Percentiles rank a stretch among this genome's conserved stretches.
Evolutionary conservation across 108 stramenopile genomes (phyloP).

Genomic region (Cyclotella atomus): DNA sequence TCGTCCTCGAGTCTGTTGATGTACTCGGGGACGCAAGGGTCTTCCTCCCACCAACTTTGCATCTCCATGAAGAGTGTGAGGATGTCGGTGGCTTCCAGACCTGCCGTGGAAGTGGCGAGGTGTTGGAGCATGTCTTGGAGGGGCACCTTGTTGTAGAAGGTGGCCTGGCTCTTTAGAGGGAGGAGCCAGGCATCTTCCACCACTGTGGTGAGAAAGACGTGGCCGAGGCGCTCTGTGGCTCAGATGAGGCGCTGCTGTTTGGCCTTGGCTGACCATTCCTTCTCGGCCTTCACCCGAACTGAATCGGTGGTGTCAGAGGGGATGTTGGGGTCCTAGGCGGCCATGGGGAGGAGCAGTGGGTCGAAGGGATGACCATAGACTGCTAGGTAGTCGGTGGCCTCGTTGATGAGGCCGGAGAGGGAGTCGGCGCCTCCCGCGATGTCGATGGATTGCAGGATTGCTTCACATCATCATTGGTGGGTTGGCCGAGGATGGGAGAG

Average conservation of each 20-base stretch:
- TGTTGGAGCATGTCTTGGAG: too few relatives aligned
- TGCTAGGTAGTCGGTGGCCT: neutral
- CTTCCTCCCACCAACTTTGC: too few relatives aligned
- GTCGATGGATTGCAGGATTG: slow-evolving; percentile 2
- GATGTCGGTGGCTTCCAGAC: neutral
- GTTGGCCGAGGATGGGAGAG: neutral
- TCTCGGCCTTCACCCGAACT: neutral
- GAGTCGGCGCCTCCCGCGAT: neutral
- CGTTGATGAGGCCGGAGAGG: neutral
- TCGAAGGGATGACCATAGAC: neutral
- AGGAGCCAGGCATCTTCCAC: neutral
- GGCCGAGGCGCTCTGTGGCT: neutral
- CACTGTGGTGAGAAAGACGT: neutral
- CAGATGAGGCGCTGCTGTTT: neutral
- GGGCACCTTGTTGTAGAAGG: slow-evolving; percentile 3
- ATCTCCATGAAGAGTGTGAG: neutral
- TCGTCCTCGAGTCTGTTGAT: neutral
- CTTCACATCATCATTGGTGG: neutral
- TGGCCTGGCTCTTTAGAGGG: neutral
- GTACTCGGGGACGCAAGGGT: too few relatives aligned
- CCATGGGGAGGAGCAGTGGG: neutral
- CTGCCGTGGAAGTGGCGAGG: too few relatives aligned
- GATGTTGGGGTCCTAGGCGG: neutral
- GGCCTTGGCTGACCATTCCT: neutral
- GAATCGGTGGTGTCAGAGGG: neutral